phyloP scores from a whole-genome alignment of 1,284 basidiomycete species.

The Trichosporon sp. region DNA sequence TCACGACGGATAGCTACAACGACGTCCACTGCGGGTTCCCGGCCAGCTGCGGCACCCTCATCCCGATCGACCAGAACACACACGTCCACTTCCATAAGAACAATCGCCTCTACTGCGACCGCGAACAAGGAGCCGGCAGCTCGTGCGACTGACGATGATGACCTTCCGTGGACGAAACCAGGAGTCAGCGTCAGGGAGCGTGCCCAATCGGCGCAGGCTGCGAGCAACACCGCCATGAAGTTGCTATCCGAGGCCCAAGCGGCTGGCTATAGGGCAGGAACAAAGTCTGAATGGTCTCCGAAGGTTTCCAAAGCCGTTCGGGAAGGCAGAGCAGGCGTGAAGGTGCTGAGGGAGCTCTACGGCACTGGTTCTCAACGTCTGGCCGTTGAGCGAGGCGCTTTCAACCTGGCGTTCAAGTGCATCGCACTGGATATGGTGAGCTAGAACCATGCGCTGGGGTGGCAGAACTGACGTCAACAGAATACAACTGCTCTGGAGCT shows the following conservation, averaged over 20 bases:
- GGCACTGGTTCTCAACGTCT: constrained; percentile 17
- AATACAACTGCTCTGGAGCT: constrained; percentile 20
- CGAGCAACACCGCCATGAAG: constrained; percentile 7
- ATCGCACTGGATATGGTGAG: constrained; percentile 32
- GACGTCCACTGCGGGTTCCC: background rate
- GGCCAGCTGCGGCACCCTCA: background rate
- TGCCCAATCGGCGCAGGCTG: constrained; percentile 11
- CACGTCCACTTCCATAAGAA: background rate
- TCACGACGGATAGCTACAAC: background rate
- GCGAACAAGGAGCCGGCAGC: background rate
- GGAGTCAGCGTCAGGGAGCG: constrained; percentile 11
- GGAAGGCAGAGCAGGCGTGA: constrained; percentile 14
- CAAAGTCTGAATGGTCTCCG: background rate
- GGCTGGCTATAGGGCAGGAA: constrained; percentile 6
- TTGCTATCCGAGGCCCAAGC: constrained; percentile 3
- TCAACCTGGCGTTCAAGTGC: constrained; percentile 21
- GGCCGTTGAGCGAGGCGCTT: constrained; percentile 29
- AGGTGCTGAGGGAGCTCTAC: constrained; percentile 24
- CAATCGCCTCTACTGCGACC: background rate
- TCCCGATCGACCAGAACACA: background rate
- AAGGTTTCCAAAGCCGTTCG: constrained; percentile 5
- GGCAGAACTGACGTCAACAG: constrained; percentile 17
- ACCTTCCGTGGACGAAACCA: constrained; percentile 9
- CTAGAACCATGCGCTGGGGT: background rate
- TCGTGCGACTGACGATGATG: background rate